Base-by-base conservation (phyloP, 1,139 yeast species). In the Pichia sp. region DNA sequence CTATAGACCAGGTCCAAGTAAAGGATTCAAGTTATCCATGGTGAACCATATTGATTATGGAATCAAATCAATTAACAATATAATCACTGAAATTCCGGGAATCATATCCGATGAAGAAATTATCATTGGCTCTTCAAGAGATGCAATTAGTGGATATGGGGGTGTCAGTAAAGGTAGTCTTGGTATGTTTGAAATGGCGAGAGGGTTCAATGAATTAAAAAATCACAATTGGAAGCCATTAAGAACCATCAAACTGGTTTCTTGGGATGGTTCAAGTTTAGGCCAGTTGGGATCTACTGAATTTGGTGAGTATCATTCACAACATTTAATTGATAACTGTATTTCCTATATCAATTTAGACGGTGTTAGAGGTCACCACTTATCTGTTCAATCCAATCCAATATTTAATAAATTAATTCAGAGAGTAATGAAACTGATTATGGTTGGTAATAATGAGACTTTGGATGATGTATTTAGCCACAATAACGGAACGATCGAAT, bases 141-240 rank as follows among this genome's bases (percentile, higher is more conserved):
- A 76, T 56, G 56, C 67, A 1, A 59, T 63, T 15, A 72, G 72
- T 18, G 80, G 79, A 1, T 68, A 72, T 2, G 73, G 75, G 2
- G 73, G 72, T 31, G 69, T 77, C 3, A 68, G 70, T 40, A 67
- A 72, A 45, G 77, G 77, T 0, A 68, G 70, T 48, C 68, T 73
- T 2, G 62, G 71, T 0, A 50, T 76, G 37, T 51, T 77, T 30
- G 79, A 76, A 51, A 54, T 77, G 17, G 72, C 77, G 1, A 62
- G 78, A 44, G 77, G 77, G 0, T 62, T 76, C 41, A 58, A 58
- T 22, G 62, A 65, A 12, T 56, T 76, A 30, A 52, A 61, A 4
- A 59, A 66, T 55, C 65, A 58, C 39, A 82, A 82, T 1, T 79
- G 81, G 81, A 76, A 69, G 54, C 83, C 83, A 4, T 59, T 76